Evolutionary conservation across 495 filamentous ascomycete species (phyloP).

Genomic region (Astrothelium macrocarpum): DNA sequence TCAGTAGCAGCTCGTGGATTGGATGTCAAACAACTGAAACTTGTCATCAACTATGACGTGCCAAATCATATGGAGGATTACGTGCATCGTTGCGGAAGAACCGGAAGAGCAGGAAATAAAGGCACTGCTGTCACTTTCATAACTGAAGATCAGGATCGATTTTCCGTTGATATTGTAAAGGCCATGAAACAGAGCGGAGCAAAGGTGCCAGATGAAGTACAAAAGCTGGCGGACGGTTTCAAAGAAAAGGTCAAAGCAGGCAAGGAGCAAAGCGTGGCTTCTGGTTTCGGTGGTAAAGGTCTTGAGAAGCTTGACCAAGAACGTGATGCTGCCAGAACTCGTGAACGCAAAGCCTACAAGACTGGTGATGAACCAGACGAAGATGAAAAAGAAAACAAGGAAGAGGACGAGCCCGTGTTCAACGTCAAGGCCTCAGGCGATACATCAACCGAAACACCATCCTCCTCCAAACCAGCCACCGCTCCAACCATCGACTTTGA

Average conservation of each 20-base stretch:
- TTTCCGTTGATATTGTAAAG: conserved; percentile 80
- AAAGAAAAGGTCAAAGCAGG: conserved; percentile 86
- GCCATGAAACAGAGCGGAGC: conserved; percentile 88
- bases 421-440: conserved; percentile 56
- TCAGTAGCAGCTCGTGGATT: conserved; percentile 92
- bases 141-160: conserved; percentile 83
- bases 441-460: conserved; percentile 44
- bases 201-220: conserved; percentile 60
- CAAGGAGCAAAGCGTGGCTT: conserved; percentile 70
- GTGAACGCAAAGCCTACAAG: conserved; percentile 81
- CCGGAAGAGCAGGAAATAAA: conserved; percentile 87
- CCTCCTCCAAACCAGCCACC: conserved; percentile 34
- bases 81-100: conserved; percentile 90
- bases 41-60: conserved; percentile 94
- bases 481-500: conserved; percentile 58
- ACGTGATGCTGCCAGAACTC: conserved; percentile 70
- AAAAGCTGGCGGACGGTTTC: conserved; percentile 57
- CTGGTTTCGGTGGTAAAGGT: conserved; percentile 92
- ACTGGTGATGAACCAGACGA: conserved; percentile 84
- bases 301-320: conserved; percentile 84
- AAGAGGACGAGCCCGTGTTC: conserved; percentile 39
- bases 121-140: conserved; percentile 94
- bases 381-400: conserved; percentile 57
- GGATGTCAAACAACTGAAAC: conserved; percentile 91
- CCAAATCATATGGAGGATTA: conserved; percentile 98